Percentiles rank a stretch among this genome's conserved stretches.
Evolutionary conservation across 148 eudicot species (phyloP).

Genomic region (Camellia sinensis): DNA sequence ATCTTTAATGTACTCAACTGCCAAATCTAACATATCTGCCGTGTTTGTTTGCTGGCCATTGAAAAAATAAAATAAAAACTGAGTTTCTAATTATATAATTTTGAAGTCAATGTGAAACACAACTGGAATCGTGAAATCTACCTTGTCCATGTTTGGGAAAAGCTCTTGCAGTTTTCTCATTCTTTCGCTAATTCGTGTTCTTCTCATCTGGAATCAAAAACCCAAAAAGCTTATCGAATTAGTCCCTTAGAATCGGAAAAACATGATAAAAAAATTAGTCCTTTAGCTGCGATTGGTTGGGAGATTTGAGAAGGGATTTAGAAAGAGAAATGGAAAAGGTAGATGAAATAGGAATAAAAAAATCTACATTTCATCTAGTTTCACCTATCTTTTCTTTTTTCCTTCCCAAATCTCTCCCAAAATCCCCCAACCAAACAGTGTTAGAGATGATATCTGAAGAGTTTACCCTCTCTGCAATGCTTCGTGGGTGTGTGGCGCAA

Average conservation of each 20-base stretch:
- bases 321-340: too few relatives aligned
- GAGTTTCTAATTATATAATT: not conserved
- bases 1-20: constrained; percentile 63
- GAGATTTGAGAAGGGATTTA: too few relatives aligned
- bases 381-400: too few relatives aligned
- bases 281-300: too few relatives aligned
- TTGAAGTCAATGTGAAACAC: not conserved
- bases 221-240: not conserved
- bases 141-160: constrained; percentile 66
- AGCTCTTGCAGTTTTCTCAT: constrained; percentile 64
- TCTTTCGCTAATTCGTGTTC: constrained; percentile 52
- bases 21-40: constrained; percentile 63
- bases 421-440: too few relatives aligned
- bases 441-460: not conserved
- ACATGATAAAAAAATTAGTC: too few relatives aligned
- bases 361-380: too few relatives aligned
- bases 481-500: constrained; percentile 59
- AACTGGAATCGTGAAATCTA: constrained; percentile 8
- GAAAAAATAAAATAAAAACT: not conserved
- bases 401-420: too few relatives aligned
- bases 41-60: constrained; percentile 53
- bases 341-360: too few relatives aligned
- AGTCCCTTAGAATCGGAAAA: too few relatives aligned
- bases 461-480: constrained; percentile 66
- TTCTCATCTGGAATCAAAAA: constrained; percentile 35